These are phyloP conservation scores for Ophiocordyceps camponoti-rufipedis DNA, from an alignment of 2,329 filamentous ascomycete genomes.

Conservation along the genomic window DNA sequence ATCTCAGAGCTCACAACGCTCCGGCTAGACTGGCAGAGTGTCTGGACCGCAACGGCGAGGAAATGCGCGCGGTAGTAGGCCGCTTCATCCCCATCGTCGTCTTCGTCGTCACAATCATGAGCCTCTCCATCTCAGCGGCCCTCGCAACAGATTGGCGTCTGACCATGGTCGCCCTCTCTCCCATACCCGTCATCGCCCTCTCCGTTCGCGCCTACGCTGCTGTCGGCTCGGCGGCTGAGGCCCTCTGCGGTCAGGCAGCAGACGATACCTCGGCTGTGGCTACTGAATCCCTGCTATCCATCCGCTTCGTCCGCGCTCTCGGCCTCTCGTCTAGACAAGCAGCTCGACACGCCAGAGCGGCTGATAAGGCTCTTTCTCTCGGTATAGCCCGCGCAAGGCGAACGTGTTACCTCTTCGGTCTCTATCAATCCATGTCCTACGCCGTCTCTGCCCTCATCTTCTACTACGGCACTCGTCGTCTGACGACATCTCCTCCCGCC, in stretches of 20 bases:
- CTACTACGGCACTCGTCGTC: constrained; percentile 57
- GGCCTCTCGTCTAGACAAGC: constrained; percentile 18
- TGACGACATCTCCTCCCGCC: constrained; percentile 22
- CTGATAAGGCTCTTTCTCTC: constrained; percentile 30
- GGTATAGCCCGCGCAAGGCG: constrained; percentile 50
- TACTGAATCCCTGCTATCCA: constrained; percentile 59
- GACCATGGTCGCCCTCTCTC: constrained; percentile 55
- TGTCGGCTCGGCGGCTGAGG: constrained; percentile 48
- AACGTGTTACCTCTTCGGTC: constrained; percentile 54
- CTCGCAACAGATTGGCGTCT: constrained; percentile 61
- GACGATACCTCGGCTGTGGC: constrained; percentile 38
- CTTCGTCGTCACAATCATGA: constrained; percentile 47
- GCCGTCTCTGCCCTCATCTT: constrained; percentile 67
- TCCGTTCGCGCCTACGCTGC: constrained; percentile 47
- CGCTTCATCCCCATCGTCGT: constrained; percentile 57
- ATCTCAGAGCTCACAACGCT: constrained; percentile 49
- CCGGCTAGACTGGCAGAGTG: constrained; percentile 46
- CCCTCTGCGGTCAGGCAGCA: constrained; percentile 42
- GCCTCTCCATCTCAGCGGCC: constrained; percentile 57
- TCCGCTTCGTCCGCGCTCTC: constrained; percentile 60
- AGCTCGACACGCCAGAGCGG: neutral
- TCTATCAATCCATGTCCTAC: constrained; percentile 55
- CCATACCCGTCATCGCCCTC: constrained; percentile 46
- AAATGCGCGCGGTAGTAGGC: constrained; percentile 68
- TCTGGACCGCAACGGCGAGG: constrained; percentile 68